Conservation (phyloP, 148 eudicot species). For the Fagopyrum tataricum region DNA sequence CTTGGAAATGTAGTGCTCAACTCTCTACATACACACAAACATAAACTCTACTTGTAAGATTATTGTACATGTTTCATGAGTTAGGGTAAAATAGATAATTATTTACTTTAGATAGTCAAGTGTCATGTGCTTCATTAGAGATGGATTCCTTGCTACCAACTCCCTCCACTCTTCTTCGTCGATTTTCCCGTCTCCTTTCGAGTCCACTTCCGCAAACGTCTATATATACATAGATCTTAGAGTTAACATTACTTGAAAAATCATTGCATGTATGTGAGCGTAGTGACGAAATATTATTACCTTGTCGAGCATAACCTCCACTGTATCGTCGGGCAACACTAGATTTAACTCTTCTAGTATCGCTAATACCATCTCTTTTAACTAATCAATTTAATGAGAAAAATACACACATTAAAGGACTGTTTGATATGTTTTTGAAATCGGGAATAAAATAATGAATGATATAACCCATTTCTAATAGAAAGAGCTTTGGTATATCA, state of each 20-base stretch:
- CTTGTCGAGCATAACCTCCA: slow-evolving; percentile 54
- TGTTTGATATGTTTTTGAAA: too few species aligned
- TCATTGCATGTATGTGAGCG: too few species aligned
- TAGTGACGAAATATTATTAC: too few species aligned
- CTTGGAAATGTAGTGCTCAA: slow-evolving; percentile 59
- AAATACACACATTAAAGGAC: too few species aligned
- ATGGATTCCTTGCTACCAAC: slow-evolving; percentile 37
- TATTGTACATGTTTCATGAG: too few species aligned
- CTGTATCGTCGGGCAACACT: slow-evolving; percentile 32
- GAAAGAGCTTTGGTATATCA: too few species aligned
- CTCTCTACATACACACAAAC: slow-evolving; percentile 36
- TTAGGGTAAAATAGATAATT: neutral
- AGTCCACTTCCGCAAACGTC: slow-evolving; percentile 46
- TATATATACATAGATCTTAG: slow-evolving; percentile 9
- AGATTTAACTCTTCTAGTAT: slow-evolving; percentile 37
- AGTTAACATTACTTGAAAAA: too few species aligned
- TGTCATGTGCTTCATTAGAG: slow-evolving; percentile 43
- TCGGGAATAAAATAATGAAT: too few species aligned
- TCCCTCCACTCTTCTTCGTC: slow-evolving; percentile 55
- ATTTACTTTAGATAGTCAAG: slow-evolving; percentile 37
- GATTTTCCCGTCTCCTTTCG: slow-evolving; percentile 51
- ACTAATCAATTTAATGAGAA: too few species aligned
- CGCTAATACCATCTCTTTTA: slow-evolving; percentile 59
- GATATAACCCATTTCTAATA: too few species aligned
- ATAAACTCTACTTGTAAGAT: neutral